phyloP scores from a whole-genome alignment of 495 filamentous ascomycete genomes.

The Daldinia bambusicola region DNA sequence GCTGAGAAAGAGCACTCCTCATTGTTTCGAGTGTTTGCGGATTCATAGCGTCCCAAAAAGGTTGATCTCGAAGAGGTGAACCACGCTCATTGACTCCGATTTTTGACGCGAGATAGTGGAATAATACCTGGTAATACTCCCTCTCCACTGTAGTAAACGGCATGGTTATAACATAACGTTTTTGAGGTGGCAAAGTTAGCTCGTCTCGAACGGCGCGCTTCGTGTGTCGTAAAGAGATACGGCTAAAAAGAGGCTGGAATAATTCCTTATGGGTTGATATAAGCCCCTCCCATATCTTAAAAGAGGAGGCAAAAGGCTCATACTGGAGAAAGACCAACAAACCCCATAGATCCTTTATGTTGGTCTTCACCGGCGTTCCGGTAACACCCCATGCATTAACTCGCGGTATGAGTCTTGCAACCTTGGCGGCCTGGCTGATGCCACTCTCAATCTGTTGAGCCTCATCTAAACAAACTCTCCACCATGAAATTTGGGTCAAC shows the following conservation, averaged over 20 bases:
- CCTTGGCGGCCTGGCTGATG: constrained; percentile 80
- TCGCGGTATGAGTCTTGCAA: constrained; percentile 82
- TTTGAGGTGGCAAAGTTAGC: constrained; percentile 76
- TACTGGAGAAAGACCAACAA: constrained; percentile 83
- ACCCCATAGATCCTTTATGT: constrained; percentile 75
- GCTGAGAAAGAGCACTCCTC: constrained; percentile 59
- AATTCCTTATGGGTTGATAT: constrained; percentile 65
- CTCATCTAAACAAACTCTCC: constrained; percentile 93
- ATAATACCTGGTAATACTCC: constrained; percentile 80
- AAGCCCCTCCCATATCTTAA: constrained; percentile 73
- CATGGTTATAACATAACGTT: constrained; percentile 84
- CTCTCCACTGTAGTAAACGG: constrained; percentile 91
- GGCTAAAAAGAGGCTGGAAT: constrained; percentile 72
- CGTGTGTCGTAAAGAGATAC: constrained; percentile 82
- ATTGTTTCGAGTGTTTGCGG: constrained; percentile 68
- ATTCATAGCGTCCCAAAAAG: constrained; percentile 69
- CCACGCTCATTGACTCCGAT: constrained; percentile 74
- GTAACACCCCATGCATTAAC: constrained; percentile 93
- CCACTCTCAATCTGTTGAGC: constrained; percentile 95
- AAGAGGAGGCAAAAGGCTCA: constrained; percentile 73
- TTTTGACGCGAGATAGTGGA: constrained; percentile 74
- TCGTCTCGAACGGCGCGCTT: constrained; percentile 83
- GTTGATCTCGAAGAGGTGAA: constrained; percentile 61
- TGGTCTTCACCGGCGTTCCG: constrained; percentile 86
- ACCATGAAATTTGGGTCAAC: constrained; percentile 83